Percentiles rank a stretch among this genome's conserved stretches.
Evolutionary conservation across 1,284 basidiomycete genomes (phyloP).

Genomic region (Apiotrichum gamsii): DNA sequence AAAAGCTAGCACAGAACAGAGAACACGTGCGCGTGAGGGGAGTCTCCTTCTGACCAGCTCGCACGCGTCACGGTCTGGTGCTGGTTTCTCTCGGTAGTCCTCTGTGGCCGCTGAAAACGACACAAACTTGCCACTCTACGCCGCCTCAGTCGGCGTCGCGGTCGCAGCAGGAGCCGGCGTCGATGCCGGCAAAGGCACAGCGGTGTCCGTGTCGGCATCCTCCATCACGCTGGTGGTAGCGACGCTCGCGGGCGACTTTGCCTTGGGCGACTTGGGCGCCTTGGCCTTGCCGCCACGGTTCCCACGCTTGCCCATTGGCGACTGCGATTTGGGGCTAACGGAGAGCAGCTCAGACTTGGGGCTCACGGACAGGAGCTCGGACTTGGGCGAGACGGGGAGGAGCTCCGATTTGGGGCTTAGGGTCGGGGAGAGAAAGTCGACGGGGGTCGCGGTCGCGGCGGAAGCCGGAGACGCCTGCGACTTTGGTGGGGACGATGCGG

Average conservation of each 20-base stretch:
- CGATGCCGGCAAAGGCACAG: no score
- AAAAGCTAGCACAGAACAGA: no score
- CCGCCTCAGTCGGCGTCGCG: no score
- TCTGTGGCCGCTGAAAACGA: no score
- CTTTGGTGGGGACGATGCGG: not conserved
- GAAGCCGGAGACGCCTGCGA: not conserved
- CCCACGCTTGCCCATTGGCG: not conserved
- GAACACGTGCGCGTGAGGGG: no score
- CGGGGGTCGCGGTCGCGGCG: not conserved
- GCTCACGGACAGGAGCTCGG: not conserved
- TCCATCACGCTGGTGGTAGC: no score
- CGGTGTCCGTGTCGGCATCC: no score
- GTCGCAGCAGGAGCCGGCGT: no score
- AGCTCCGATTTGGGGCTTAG: not conserved
- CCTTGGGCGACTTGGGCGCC: not conserved
- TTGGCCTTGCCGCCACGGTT: not conserved
- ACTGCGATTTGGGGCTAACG: not conserved
- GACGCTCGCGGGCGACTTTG: not conserved
- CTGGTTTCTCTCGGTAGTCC: no score
- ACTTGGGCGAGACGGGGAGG: not conserved
- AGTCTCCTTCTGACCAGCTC: no score
- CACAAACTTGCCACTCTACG: no score
- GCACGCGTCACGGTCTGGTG: no score
- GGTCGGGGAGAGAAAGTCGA: slow-evolving; percentile 3
- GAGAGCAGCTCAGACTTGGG: slow-evolving; percentile 2